Evolutionary conservation across 257 asterid genomes (phyloP).

Genomic region (Solanum chaucha): DNA sequence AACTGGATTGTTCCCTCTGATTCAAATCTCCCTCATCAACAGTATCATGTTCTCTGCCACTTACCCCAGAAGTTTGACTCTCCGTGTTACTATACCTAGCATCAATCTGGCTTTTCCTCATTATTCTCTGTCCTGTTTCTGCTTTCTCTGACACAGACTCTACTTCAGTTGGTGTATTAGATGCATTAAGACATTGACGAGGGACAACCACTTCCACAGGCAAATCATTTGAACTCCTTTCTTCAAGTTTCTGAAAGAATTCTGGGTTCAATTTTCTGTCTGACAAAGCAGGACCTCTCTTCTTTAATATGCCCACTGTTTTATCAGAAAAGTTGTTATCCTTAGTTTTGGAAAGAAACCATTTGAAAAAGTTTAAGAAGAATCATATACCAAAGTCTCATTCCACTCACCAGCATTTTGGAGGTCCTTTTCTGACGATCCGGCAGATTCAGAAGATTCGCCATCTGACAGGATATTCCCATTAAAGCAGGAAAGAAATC

Average conservation of each 20-base stretch:
- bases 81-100: slow-evolving; percentile 28
- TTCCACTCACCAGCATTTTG: slow-evolving; percentile 31
- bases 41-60: slow-evolving; percentile 18
- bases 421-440: slow-evolving; percentile 38
- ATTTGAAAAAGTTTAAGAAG: slow-evolving; percentile 41
- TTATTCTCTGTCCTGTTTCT: slow-evolving; percentile 35
- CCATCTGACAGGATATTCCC: slow-evolving; percentile 42
- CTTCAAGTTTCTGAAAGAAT: slow-evolving; percentile 92
- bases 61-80: slow-evolving; percentile 27
- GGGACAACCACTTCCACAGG: slow-evolving; percentile 96
- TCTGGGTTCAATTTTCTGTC: slow-evolving; percentile 89
- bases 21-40: slow-evolving; percentile 35
- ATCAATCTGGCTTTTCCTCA: slow-evolving; percentile 31
- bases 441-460: slow-evolving; percentile 50
- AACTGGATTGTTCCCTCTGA: slow-evolving; percentile 47
- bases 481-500: neutral
- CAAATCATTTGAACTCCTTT: slow-evolving; percentile 68
- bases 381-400: slow-evolving; percentile 33
- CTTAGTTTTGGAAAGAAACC: slow-evolving; percentile 40
- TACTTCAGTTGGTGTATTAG: slow-evolving; percentile 45
- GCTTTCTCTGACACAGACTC: slow-evolving; percentile 32
- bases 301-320: slow-evolving; percentile 84
- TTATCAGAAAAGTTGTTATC: slow-evolving; percentile 57
- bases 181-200: slow-evolving; percentile 58
- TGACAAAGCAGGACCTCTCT: slow-evolving; percentile 73